These are phyloP conservation scores for Globisporangium parvum DNA, from an alignment of 352 stramenopile genomes.

Conservation along the genomic window DNA sequence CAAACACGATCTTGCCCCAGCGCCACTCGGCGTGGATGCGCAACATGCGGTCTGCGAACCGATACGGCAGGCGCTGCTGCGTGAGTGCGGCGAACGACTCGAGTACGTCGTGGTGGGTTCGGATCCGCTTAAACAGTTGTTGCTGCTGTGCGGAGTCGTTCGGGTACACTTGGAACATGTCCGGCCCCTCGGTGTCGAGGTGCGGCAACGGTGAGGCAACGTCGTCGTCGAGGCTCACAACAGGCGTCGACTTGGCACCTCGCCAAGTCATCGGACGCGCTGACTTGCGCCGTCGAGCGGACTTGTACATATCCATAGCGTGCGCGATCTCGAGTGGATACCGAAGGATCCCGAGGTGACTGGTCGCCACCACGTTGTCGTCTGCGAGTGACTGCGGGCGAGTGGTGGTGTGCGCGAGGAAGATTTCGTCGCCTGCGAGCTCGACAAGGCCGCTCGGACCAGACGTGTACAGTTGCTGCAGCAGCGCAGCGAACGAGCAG, in stretches of 20 bases:
- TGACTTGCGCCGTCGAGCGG: not conserved
- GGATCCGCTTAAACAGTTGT: not conserved
- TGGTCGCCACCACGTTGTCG: not conserved
- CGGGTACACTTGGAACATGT: not conserved
- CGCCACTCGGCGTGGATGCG: constrained; percentile 20
- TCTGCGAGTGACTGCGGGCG: not conserved
- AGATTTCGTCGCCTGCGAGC: constrained; percentile 40
- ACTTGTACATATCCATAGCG: constrained; percentile 12
- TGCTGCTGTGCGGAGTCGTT: not conserved
- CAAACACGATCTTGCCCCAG: constrained; percentile 19
- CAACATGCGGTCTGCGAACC: constrained; percentile 9
- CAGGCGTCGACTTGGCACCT: constrained; percentile 1
- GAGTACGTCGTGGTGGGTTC: not conserved
- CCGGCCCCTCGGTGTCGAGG: no score
- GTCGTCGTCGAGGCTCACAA: constrained; percentile 7
- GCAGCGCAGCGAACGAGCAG: constrained; percentile 28
- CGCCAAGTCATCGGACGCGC: not conserved
- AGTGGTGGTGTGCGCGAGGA: constrained; percentile 21
- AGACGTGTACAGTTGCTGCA: constrained; percentile 46
- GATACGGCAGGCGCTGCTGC: constrained; percentile 1
- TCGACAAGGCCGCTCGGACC: constrained; percentile 38
- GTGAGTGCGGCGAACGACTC: not conserved
- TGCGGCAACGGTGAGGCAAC: not conserved
- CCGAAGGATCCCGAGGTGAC: constrained; percentile 1
- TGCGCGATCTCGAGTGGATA: constrained; percentile 10